Percentiles rank a stretch among this genome's conserved stretches.
These are phyloP conservation scores for Venustampulla echinocandica DNA, from an alignment of 495 filamentous ascomycete species.

Conservation along the genomic window DNA sequence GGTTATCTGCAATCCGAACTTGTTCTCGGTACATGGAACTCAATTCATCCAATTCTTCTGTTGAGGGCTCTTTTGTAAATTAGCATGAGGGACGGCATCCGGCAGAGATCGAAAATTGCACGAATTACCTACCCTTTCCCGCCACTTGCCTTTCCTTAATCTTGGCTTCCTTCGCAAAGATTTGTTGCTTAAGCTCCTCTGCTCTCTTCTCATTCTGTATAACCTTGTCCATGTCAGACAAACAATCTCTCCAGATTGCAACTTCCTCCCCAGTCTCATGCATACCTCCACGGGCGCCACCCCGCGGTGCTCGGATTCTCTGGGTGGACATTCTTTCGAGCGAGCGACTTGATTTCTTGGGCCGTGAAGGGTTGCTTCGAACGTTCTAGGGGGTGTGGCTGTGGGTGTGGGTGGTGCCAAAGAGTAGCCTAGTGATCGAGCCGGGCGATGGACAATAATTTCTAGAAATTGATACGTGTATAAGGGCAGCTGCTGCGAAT, in stretches of 20 bases:
- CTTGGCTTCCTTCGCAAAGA: constrained; percentile 44
- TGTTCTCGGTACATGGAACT: constrained; percentile 54
- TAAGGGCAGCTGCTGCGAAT: neutral
- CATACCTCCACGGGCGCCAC: constrained; percentile 19
- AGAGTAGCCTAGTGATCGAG: no score
- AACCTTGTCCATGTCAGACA: constrained; percentile 20
- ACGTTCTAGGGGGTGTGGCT: neutral
- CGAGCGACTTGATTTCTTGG: neutral
- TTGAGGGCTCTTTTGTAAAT: constrained; percentile 12
- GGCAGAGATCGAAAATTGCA: neutral
- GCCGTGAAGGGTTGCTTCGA: no score
- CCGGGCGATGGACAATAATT: no score
- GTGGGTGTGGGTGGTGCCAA: neutral
- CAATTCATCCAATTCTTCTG: constrained; percentile 35
- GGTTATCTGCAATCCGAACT: constrained; percentile 54
- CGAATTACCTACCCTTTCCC: no score
- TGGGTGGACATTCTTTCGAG: neutral
- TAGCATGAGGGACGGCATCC: neutral
- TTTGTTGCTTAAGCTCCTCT: constrained; percentile 38
- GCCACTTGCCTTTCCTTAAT: no score
- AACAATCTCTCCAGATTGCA: constrained; percentile 12
- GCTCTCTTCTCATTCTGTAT: constrained; percentile 25
- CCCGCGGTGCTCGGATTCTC: constrained; percentile 15
- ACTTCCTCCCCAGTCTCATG: constrained; percentile 21
- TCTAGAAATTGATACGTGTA: no score